Percentiles rank a stretch among this genome's conserved stretches.
These are phyloP conservation scores for Camellia oleifera DNA, from an alignment of 179 eudicot species.

Conservation along the genomic window DNA sequence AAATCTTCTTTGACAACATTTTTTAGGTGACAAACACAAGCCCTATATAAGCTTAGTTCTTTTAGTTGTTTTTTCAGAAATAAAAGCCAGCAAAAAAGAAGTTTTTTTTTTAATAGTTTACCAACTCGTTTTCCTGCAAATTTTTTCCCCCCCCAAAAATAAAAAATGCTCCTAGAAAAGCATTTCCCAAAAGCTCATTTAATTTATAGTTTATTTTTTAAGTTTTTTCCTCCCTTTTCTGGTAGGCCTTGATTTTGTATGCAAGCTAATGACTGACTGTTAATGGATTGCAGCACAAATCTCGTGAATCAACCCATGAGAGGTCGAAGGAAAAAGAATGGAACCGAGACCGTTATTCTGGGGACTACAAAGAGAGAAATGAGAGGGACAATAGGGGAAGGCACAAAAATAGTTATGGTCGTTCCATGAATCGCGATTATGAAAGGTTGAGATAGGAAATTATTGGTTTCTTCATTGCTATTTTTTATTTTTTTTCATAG, in stretches of 20 bases:
- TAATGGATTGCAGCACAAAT: conserved; percentile 33
- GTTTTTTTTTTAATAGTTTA: no score
- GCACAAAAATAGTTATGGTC: conserved; percentile 34
- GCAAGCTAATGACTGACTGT: conserved; percentile 11
- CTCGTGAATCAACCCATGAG: conserved; percentile 41
- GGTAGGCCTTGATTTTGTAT: conserved; percentile 1
- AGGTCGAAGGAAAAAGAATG: conserved; percentile 43
- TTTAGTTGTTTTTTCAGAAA: no score
- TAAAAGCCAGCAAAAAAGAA: no score
- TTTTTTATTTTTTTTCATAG: neutral
- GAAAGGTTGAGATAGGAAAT: conserved; percentile 40
- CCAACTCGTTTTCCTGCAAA: no score
- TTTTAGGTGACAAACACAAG: no score
- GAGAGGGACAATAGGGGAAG: conserved; percentile 54
- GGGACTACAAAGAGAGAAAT: conserved; percentile 44
- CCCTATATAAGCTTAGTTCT: no score
- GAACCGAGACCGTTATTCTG: conserved; percentile 35
- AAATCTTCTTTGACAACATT: no score
- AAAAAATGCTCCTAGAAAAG: no score
- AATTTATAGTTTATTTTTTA: no score
- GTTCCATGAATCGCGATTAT: conserved; percentile 35
- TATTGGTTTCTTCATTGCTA: neutral
- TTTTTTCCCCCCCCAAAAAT: no score
- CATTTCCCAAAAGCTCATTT: no score
- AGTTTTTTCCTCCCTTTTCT: neutral